Evolutionary conservation across 768 basidiomycete genomes (phyloP), one percentile per base, ranked within the genome.

Genomic region (Russula compacta): DNA sequence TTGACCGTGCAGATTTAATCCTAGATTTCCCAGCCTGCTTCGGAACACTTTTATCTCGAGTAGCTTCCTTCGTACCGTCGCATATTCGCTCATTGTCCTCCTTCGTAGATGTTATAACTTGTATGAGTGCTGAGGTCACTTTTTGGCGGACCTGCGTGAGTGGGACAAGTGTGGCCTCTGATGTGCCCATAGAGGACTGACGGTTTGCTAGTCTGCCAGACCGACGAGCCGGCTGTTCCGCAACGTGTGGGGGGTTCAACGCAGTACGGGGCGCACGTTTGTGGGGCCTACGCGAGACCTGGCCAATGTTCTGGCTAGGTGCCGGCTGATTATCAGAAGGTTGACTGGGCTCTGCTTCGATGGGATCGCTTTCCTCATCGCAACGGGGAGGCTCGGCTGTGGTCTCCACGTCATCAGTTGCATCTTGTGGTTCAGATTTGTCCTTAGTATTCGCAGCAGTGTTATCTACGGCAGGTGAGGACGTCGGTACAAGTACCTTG

Each of bases 331-430:
- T 21, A 29, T 15, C n/a, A 19, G 42, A 19, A 17, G 56, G 40
- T 42, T 58, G 56, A 48, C 51, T 58, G 21, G 15, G 51, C 24
- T 56, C 58, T 29, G 38, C 19, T 39, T 66, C 66, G 29, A 66
- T 66, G 39, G 66, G 66, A 24, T 66, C 66, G 35, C 54, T 58
- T 40, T 64, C 63, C 33, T 50, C 21, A 8, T 42, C 6, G 19
- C 39, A 38, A 53, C 19, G 38, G 10, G 43, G 48, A 2, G 33
- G 33, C 33, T 60, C 53, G 38, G 57, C 60, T 32, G 42, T 14
- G 49, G 64, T 44, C 17, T 66, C 64, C 1, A 62, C 50, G n/a
- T 61, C 64, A 35, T 65, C 64, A 47, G 42, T 54, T 19, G 53
- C 44, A 21, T 60, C 51, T 49, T 58, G 42, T n/a, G 35, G 46